These are phyloP conservation scores for Apiospora kogelbergensis DNA, from an alignment of 2,329 filamentous ascomycete species.

Conservation along the genomic window DNA sequence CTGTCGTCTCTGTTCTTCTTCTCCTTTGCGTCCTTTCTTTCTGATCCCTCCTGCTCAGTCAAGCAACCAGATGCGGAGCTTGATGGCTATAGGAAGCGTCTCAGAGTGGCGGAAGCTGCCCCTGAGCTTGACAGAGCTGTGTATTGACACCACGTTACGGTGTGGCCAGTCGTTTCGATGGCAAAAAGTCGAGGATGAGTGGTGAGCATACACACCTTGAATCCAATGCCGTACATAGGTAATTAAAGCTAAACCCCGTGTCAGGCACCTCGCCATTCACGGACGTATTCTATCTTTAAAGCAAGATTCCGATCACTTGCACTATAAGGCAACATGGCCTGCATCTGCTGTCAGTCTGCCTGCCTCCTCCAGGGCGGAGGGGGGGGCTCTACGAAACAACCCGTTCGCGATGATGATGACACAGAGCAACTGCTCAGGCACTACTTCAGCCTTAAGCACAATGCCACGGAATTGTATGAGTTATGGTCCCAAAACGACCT, in stretches of 20 bases:
- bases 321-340: constrained; percentile 72
- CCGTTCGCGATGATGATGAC: constrained; percentile 60
- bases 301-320: constrained; percentile 75
- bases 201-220: constrained; percentile 48
- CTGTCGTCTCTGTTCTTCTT: not conserved
- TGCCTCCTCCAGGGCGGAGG: constrained; percentile 24
- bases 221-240: not conserved
- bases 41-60: not conserved
- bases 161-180: constrained; percentile 98
- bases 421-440: constrained; percentile 73
- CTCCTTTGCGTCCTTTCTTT: not conserved
- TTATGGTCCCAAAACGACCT: constrained; percentile 74
- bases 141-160: constrained; percentile 88
- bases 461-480: constrained; percentile 73
- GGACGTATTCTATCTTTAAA: constrained; percentile 82
- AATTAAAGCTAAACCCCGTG: constrained; percentile 1
- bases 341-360: not conserved
- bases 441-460: constrained; percentile 84
- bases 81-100: constrained; percentile 46
- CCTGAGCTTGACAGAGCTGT: constrained; percentile 79
- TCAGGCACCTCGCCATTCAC: constrained; percentile 76
- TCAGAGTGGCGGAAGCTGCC: constrained; percentile 87
- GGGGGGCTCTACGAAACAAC: constrained; percentile 20
- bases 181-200: constrained; percentile 82
- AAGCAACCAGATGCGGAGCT: not conserved